Conservation (phyloP, 495 filamentous ascomycete species). For the Hypoxylon lienhwacheense region DNA sequence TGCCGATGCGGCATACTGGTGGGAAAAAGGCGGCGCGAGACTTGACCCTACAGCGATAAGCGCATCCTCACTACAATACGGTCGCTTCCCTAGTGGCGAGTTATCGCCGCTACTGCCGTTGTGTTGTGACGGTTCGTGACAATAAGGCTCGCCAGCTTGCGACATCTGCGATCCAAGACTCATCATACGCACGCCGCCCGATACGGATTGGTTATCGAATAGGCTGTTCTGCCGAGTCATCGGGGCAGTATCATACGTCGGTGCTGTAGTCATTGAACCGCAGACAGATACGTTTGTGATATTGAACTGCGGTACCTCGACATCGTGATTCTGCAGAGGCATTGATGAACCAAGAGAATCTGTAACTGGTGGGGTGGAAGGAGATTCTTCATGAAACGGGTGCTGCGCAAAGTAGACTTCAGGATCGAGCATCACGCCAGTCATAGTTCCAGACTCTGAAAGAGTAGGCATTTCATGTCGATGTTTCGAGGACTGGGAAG, state of each 20-base stretch:
- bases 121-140: constrained; percentile 35
- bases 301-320: constrained; percentile 35
- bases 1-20: constrained; percentile 39
- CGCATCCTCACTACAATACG: constrained; percentile 33
- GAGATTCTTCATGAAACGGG: constrained; percentile 22
- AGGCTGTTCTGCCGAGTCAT: constrained; percentile 52
- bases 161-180: constrained; percentile 49
- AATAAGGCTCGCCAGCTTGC: constrained; percentile 28
- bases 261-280: constrained; percentile 50
- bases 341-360: constrained; percentile 21
- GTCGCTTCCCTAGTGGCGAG: constrained; percentile 40
- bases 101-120: constrained; percentile 35
- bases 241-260: constrained; percentile 46
- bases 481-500: constrained; percentile 26
- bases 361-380: constrained; percentile 1
- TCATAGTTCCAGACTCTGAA: constrained; percentile 23
- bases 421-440: constrained; percentile 33
- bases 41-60: constrained; percentile 44
- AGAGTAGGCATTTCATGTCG: constrained; percentile 33
- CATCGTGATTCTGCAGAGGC: constrained; percentile 26
- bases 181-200: constrained; percentile 47
- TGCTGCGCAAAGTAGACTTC: constrained; percentile 35
- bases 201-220: constrained; percentile 43
- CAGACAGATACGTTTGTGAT: constrained; percentile 41
- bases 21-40: constrained; percentile 39